These are phyloP conservation scores for Neoboletus subvelutipes DNA, from an alignment of 768 basidiomycete species.

Conservation along the genomic window DNA sequence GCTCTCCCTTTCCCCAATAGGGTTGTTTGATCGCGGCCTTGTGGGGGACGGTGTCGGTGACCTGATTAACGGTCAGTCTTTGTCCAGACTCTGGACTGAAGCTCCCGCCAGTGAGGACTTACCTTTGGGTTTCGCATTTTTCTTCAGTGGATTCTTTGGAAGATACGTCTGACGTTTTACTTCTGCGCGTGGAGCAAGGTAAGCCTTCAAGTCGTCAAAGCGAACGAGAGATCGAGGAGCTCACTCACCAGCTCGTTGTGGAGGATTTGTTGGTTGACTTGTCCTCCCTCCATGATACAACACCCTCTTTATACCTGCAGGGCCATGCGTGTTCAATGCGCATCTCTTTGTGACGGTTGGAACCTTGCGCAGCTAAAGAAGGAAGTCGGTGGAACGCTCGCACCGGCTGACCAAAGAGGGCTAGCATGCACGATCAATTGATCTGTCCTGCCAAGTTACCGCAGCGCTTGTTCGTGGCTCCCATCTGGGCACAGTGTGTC, in stretches of 20 bases:
- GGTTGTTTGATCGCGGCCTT: constrained; percentile 13
- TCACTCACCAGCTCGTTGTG: constrained; percentile 12
- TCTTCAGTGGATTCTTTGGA: neutral
- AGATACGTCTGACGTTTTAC: neutral
- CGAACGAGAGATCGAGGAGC: neutral
- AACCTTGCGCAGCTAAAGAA: neutral
- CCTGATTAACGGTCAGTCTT: constrained; percentile 10
- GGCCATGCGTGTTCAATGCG: neutral
- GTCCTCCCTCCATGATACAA: neutral
- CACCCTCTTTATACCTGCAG: constrained; percentile 17
- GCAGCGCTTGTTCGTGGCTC: constrained; percentile 1
- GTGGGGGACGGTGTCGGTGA: neutral
- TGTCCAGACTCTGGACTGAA: neutral
- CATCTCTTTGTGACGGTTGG: neutral
- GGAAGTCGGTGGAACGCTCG: neutral
- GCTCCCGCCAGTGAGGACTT: neutral
- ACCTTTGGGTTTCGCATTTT: constrained; percentile 15
- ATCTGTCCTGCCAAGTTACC: neutral
- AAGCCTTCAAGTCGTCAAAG: neutral
- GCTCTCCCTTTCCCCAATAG: constrained; percentile 1
- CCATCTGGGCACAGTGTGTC: neutral
- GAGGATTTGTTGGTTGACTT: constrained; percentile 1
- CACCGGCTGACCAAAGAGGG: neutral
- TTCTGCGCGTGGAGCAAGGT: constrained; percentile 6
- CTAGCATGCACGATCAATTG: neutral